A percentile compares a stretch with the other conserved stretches of the same genome.
phyloP scores from a whole-genome alignment of 139 green algal genomes.

The Chlorella sp. region DNA sequence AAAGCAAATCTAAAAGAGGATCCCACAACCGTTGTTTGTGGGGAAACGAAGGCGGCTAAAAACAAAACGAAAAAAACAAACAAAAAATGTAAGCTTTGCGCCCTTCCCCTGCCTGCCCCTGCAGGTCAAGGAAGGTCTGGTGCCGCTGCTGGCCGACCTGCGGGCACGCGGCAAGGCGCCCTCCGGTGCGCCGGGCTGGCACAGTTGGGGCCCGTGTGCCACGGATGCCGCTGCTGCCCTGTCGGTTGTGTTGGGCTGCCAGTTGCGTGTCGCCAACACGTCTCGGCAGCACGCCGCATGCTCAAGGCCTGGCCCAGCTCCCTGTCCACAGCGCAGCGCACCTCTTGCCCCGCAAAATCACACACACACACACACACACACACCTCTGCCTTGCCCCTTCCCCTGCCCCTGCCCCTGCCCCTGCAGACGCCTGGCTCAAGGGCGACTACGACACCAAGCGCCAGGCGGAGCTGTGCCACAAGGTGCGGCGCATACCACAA shows the following conservation, averaged over 20 bases:
- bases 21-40: no score
- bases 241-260: background rate
- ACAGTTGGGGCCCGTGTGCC: no score
- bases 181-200: background rate
- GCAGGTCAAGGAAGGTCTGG: constrained; percentile 71
- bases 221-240: no score
- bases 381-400: background rate
- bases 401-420: background rate
- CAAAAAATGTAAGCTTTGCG: no score
- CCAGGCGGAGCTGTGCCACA: constrained; percentile 47
- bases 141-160: constrained; percentile 76
- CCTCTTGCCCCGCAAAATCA: background rate
- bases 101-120: no score
- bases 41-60: no score
- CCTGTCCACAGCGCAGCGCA: background rate
- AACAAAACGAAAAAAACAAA: no score
- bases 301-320: background rate
- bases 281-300: background rate
- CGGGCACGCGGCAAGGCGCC: constrained; percentile 53
- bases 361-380: no score
- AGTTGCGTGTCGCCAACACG: no score
- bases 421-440: constrained; percentile 56
- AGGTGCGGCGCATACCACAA: background rate
- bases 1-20: no score
- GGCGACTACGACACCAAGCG: constrained; percentile 45